Evolutionary conservation across 225 moss, liverwort and hornwort genomes (phyloP).

Genomic region (Sphagnum tenellum): DNA sequence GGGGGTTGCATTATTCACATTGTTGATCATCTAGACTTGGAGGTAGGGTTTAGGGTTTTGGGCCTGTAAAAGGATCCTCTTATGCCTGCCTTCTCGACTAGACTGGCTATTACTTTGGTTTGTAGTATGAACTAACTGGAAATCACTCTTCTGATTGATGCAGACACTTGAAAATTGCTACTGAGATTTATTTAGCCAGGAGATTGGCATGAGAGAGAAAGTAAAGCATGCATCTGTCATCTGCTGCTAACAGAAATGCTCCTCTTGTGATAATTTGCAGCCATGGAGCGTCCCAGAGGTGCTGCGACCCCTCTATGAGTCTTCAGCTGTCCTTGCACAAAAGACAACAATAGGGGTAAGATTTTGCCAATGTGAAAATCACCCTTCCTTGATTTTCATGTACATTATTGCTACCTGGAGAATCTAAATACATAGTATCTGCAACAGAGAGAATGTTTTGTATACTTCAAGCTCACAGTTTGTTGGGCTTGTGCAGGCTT

Average conservation of each 20-base stretch:
- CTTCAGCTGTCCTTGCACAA: conserved; percentile 88
- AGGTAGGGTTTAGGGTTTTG: conserved; percentile 26
- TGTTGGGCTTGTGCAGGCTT: conserved; percentile 24
- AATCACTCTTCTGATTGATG: too few relatives aligned
- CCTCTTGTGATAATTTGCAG: conserved; percentile 17
- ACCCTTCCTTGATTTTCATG: neutral
- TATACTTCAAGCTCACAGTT: neutral
- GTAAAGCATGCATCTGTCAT: too few relatives aligned
- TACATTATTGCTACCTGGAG: too few relatives aligned
- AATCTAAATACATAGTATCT: too few relatives aligned
- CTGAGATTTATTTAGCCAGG: too few relatives aligned
- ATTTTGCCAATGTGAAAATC: neutral
- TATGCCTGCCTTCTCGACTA: too few relatives aligned
- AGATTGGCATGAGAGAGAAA: too few relatives aligned
- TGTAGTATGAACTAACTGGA: too few relatives aligned
- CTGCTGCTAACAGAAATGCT: neutral
- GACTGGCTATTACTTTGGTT: too few relatives aligned
- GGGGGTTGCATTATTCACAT: conserved; percentile 95
- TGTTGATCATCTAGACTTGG: conserved; percentile 87
- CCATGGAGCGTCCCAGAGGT: conserved; percentile 96
- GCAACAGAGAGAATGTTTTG: too few relatives aligned
- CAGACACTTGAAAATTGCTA: too few relatives aligned
- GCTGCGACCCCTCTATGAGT: conserved; percentile 84
- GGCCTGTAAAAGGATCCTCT: too few relatives aligned
- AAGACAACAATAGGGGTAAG: conserved; percentile 84